Conservation (phyloP, 495 filamentous ascomycete genomes). For the Neurospora intermedia region DNA sequence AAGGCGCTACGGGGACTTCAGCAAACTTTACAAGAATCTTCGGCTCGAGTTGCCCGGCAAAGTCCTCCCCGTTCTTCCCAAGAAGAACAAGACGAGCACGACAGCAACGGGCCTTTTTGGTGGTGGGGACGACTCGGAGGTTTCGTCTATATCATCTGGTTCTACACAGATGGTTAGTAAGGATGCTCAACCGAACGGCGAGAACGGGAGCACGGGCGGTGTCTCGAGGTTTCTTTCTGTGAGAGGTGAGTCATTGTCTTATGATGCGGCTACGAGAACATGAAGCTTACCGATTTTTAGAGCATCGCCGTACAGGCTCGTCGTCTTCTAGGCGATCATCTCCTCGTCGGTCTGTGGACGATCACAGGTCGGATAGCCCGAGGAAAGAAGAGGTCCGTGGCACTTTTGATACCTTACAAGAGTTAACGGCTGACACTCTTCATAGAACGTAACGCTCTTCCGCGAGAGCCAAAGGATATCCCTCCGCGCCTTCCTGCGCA, state of each 20-base stretch:
- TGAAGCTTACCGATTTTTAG: neutral
- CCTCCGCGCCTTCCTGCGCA: conserved; percentile 77
- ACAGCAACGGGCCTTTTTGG: conserved; percentile 44
- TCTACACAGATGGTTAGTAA: conserved; percentile 43
- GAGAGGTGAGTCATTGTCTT: conserved; percentile 2
- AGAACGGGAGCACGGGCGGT: conserved; percentile 8
- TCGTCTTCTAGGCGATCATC: conserved; percentile 22
- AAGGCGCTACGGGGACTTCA: conserved; percentile 82
- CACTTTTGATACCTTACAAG: neutral
- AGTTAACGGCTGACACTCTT: neutral
- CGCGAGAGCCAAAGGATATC: conserved; percentile 89
- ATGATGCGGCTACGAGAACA: neutral
- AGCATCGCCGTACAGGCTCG: conserved; percentile 25
- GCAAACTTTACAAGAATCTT: conserved; percentile 63
- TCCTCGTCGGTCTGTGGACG: conserved; percentile 30
- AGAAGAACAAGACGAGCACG: conserved; percentile 75
- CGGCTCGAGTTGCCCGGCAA: conserved; percentile 86
- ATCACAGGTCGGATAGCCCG: neutral
- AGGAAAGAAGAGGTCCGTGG: conserved; percentile 13
- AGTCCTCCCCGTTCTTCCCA: conserved; percentile 72
- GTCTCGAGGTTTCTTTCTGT: conserved; percentile 34
- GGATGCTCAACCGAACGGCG: conserved; percentile 10
- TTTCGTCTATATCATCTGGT: conserved; percentile 64
- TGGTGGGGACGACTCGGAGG: conserved; percentile 54
- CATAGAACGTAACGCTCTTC: conserved; percentile 50